Conservation (phyloP, 192 early-diverging fungal species). For the Backusella luteola region DNA sequence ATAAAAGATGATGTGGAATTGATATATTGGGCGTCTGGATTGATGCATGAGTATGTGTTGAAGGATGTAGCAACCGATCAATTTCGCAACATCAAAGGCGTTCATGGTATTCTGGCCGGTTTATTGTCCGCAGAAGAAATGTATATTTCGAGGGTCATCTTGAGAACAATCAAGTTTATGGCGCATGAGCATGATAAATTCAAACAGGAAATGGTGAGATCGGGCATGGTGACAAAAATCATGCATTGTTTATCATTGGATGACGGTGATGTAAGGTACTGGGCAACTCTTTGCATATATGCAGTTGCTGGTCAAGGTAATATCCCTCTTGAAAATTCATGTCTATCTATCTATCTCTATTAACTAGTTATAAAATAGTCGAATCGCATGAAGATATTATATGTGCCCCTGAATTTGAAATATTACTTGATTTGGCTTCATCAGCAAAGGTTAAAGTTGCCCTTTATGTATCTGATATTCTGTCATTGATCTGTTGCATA, state of each 20-base stretch:
- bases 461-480: conserved; percentile 33
- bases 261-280: conserved; percentile 77
- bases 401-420: conserved; percentile 32
- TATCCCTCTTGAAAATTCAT: not conserved
- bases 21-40: conserved; percentile 73
- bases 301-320: conserved; percentile 41
- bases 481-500: conserved; percentile 33
- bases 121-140: conserved; percentile 59
- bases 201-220: conserved; percentile 60
- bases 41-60: conserved; percentile 76
- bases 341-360: not conserved
- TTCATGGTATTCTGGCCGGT: conserved; percentile 58
- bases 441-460: conserved; percentile 27
- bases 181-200: conserved; percentile 56
- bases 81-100: conserved; percentile 57
- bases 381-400: conserved; percentile 37
- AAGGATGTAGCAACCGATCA: conserved; percentile 61
- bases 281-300: conserved; percentile 57
- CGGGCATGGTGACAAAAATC: conserved; percentile 58
- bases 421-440: conserved; percentile 25
- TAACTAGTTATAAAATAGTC: conserved; percentile 10
- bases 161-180: conserved; percentile 72
- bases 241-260: conserved; percentile 57
- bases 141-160: conserved; percentile 66
- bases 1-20: conserved; percentile 71